These are phyloP conservation scores for Trapa incisa DNA, from an alignment of 345 rosid species.

Conservation along the genomic window DNA sequence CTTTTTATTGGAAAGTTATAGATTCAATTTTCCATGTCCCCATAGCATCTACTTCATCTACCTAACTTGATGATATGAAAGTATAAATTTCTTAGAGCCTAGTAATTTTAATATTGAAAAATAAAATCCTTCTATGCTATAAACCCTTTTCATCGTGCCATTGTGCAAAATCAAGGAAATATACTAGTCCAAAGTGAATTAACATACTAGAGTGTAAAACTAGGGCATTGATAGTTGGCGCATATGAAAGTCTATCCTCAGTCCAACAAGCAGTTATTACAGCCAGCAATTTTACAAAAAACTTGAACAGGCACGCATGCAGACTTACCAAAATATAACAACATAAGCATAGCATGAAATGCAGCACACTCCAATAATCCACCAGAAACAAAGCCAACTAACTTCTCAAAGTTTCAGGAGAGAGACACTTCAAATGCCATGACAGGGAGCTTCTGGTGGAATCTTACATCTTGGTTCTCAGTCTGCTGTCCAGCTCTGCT, in stretches of 20 bases:
- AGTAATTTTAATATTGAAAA: too few relatives aligned
- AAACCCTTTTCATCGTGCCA: too few relatives aligned
- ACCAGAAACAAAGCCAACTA: neutral
- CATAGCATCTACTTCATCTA: too few relatives aligned
- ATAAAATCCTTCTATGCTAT: too few relatives aligned
- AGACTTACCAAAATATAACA: neutral
- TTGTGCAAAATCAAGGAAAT: too few relatives aligned
- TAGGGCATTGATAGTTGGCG: neutral
- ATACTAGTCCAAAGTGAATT: too few relatives aligned
- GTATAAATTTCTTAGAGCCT: too few relatives aligned
- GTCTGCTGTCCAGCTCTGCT: slow-evolving; percentile 69
- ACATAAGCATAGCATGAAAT: neutral
- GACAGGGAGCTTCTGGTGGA: neutral
- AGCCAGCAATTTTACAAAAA: slow-evolving; percentile 1
- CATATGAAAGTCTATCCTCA: neutral
- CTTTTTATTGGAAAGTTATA: too few relatives aligned
- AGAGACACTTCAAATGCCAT: neutral
- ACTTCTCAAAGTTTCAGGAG: neutral
- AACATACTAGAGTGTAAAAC: neutral
- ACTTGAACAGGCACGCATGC: neutral
- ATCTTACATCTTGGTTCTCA: slow-evolving; percentile 7
- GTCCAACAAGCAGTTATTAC: neutral
- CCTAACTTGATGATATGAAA: too few relatives aligned
- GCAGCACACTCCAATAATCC: neutral
- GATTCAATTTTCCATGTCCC: too few relatives aligned